These are phyloP conservation scores for Fusarium drepaniforme DNA, from an alignment of 2,329 filamentous ascomycete species.

Conservation along the genomic window DNA sequence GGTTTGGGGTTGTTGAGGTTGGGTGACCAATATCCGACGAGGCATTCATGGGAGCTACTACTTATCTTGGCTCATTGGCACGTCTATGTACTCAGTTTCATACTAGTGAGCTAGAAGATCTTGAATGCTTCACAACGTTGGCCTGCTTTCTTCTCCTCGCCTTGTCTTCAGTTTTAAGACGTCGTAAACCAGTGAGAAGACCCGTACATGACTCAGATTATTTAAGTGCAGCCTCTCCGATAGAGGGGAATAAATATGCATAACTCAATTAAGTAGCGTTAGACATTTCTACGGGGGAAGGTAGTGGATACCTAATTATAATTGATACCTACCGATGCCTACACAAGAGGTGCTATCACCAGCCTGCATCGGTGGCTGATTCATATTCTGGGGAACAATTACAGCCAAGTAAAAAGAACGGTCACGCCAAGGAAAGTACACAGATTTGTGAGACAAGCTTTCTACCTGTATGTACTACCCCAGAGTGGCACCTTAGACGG, in stretches of 20 bases:
- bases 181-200: neutral
- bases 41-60: neutral
- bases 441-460: neutral
- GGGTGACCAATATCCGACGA: neutral
- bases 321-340: neutral
- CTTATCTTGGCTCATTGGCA: neutral
- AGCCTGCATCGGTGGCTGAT: neutral
- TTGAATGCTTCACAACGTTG: neutral
- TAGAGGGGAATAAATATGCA: too few species aligned
- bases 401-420: neutral
- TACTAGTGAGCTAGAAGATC: neutral
- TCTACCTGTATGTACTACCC: neutral
- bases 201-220: neutral
- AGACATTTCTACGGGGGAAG: too few species aligned
- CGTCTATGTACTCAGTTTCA: neutral
- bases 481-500: neutral
- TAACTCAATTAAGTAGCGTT: too few species aligned
- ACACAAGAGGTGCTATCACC: neutral
- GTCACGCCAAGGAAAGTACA: neutral
- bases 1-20: neutral
- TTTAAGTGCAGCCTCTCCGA: too few species aligned
- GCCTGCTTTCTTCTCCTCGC: neutral
- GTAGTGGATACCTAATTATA: too few species aligned
- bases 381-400: neutral
- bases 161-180: fast-evolving